A percentile compares a stretch with the other conserved stretches of the same genome.
phyloP scores from a whole-genome alignment of 2,329 filamentous ascomycete genomes.

The Colletotrichum endophyticum region DNA sequence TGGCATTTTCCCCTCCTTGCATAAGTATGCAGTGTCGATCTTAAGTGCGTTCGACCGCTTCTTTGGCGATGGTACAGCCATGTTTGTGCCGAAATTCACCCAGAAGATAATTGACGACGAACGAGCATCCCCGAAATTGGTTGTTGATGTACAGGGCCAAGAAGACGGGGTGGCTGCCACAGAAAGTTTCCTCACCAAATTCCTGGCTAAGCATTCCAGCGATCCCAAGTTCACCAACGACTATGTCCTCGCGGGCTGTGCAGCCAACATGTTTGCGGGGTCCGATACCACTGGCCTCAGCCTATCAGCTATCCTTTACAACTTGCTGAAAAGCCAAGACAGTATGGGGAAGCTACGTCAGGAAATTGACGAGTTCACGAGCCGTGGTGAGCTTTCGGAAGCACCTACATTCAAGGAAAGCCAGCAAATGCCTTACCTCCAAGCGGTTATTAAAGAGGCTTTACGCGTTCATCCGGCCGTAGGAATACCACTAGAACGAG shows the following conservation, averaged over 20 bases:
- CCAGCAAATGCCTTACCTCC: constrained; percentile 52
- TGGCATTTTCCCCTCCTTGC: constrained; percentile 45
- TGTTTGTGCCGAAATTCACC: constrained; percentile 29
- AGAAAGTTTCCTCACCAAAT: constrained; percentile 43
- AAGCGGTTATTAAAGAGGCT: constrained; percentile 58
- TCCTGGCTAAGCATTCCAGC: constrained; percentile 41
- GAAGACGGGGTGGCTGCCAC: constrained; percentile 26
- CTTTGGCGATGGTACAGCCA: not conserved
- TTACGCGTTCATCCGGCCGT: constrained; percentile 58
- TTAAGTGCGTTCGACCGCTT: constrained; percentile 31
- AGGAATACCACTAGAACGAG: constrained; percentile 51
- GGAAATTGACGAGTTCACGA: constrained; percentile 25
- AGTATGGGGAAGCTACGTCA: constrained; percentile 26
- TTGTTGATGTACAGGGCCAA: constrained; percentile 7
- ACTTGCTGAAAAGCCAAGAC: constrained; percentile 39
- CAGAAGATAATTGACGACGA: constrained; percentile 34
- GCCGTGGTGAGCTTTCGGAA: constrained; percentile 17
- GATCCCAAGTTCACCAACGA: constrained; percentile 45
- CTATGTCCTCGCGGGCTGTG: constrained; percentile 31
- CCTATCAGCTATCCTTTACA: constrained; percentile 47
- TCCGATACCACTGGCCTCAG: constrained; percentile 53
- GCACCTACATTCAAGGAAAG: constrained; percentile 38
- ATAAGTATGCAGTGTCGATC: constrained; percentile 35
- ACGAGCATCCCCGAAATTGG: constrained; percentile 20
- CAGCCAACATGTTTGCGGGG: constrained; percentile 41